Evolutionary conservation across 345 rosid genomes (phyloP).

Genomic region (Mercurialis annua): DNA sequence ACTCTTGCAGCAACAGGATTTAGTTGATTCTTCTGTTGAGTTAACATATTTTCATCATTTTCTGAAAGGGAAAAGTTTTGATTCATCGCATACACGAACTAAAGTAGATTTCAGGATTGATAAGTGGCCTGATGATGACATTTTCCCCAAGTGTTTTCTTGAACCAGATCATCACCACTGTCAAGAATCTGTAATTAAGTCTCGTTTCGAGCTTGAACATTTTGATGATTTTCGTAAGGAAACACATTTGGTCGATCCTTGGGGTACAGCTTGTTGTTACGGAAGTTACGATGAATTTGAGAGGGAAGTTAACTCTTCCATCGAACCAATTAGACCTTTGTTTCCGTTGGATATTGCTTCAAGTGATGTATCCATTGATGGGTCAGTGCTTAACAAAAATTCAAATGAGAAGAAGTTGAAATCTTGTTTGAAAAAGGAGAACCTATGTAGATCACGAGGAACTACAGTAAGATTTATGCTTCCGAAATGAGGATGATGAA

Average conservation of each 20-base stretch:
- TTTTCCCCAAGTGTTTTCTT: constrained; percentile 12
- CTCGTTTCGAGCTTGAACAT: constrained; percentile 1
- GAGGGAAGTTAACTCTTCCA: not conserved
- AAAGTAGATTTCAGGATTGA: constrained; percentile 22
- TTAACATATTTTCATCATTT: not conserved
- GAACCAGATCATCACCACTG: not conserved
- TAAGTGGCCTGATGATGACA: not conserved
- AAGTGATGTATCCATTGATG: not conserved
- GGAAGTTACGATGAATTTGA: not conserved
- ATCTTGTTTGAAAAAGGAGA: constrained; percentile 38
- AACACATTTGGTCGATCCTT: not conserved
- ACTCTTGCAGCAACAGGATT: not conserved
- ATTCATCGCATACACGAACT: not conserved
- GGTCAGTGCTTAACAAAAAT: not conserved
- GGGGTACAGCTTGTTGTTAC: not conserved
- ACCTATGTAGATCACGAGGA: constrained; percentile 7
- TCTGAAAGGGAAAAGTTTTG: not conserved
- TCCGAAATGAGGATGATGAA: constrained; percentile 8
- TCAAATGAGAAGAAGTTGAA: constrained; percentile 10
- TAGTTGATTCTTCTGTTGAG: not conserved
- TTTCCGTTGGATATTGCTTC: not conserved
- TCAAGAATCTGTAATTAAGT: not conserved
- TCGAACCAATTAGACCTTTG: not conserved
- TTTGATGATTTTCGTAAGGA: not conserved
- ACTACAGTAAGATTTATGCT: constrained; percentile 27